Evolutionary conservation across 1,284 basidiomycete species (phyloP).

Genomic region (Tilletia caries): DNA sequence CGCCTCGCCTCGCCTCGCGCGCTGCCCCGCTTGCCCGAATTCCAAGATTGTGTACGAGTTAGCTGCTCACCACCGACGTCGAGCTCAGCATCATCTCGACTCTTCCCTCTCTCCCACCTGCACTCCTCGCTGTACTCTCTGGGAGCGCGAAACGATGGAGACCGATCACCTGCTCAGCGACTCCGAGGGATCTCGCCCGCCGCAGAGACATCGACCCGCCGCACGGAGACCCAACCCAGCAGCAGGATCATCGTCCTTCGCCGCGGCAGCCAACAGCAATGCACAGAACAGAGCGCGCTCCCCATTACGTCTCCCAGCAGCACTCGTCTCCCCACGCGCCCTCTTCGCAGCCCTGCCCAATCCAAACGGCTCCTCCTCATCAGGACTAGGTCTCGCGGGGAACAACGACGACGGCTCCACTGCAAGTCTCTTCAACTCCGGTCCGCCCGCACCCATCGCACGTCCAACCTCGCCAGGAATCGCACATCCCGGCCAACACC

Average conservation of each 20-base stretch:
- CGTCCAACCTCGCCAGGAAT: background rate
- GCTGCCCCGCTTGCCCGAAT: too few relatives aligned
- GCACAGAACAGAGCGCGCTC: background rate
- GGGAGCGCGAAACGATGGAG: background rate
- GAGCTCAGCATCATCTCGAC: too few relatives aligned
- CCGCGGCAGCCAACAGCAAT: background rate
- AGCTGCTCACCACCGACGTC: too few relatives aligned
- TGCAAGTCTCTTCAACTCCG: background rate
- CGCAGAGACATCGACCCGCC: background rate
- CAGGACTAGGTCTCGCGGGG: background rate
- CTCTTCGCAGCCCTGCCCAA: background rate
- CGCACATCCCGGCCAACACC: conserved; percentile 2
- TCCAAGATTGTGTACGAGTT: too few relatives aligned
- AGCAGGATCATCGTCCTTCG: background rate
- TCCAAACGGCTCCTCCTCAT: background rate
- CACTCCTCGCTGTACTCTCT: too few relatives aligned
- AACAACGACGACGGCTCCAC: too few relatives aligned
- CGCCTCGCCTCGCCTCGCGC: too few relatives aligned
- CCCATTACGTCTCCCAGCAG: background rate
- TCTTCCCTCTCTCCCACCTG: too few relatives aligned
- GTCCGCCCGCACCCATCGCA: background rate
- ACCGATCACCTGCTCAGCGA: background rate
- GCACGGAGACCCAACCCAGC: background rate
- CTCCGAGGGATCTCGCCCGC: background rate
- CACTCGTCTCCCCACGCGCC: conserved; percentile 7